Conservation (phyloP, 2,329 filamentous ascomycete species). For the Colletotrichum sojae region DNA sequence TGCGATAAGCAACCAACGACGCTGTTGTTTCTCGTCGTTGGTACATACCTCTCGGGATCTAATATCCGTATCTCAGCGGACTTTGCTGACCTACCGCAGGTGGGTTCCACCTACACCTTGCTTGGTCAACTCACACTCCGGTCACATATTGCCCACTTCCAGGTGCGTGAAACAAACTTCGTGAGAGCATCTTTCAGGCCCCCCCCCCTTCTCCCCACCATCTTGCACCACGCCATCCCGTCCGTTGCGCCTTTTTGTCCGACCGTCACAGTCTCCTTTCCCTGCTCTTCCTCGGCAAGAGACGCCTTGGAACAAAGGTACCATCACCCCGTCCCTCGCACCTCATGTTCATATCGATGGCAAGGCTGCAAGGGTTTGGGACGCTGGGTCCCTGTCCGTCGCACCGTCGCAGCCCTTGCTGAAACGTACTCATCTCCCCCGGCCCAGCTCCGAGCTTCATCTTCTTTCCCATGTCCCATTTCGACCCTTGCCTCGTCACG, state of each 20-base stretch:
- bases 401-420: conserved; percentile 27
- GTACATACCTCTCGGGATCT: no score
- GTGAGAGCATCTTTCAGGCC: conserved; percentile 29
- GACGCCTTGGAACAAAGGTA: not conserved
- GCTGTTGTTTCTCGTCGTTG: no score
- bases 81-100: conserved; percentile 1
- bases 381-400: conserved; percentile 10
- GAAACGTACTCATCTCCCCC: conserved; percentile 31
- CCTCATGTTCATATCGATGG: no score
- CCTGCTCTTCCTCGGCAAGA: not conserved
- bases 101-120: no score
- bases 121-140: no score
- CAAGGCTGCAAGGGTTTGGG: not conserved
- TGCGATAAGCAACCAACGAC: not conserved
- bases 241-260: conserved; percentile 7
- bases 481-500: not conserved
- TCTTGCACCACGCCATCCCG: conserved; percentile 6
- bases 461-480: not conserved
- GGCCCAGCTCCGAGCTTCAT: conserved; percentile 5
- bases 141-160: conserved; percentile 15
- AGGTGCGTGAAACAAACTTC: conserved; percentile 34
- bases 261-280: not conserved
- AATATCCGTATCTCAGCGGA: not conserved
- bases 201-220: not conserved
- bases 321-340: not conserved